phyloP scores from a whole-genome alignment of 768 basidiomycete species.

The Amanita rubescens region DNA sequence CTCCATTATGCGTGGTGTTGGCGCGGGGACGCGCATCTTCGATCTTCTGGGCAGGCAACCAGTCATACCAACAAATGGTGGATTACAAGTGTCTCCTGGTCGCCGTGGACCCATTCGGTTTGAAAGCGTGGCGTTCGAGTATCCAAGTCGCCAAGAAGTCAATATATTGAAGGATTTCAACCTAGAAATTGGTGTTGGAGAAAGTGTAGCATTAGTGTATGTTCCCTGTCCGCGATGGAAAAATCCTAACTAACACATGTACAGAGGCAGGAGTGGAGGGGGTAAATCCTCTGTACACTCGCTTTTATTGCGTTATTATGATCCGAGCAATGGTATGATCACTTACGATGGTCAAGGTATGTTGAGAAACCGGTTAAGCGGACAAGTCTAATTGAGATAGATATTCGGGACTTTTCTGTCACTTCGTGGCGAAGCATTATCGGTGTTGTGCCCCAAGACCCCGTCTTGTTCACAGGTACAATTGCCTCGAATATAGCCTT shows the following conservation, averaged over 20 bases:
- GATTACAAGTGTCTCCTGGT: constrained; percentile 45
- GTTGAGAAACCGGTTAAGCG: constrained; percentile 10
- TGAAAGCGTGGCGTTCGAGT: constrained; percentile 80
- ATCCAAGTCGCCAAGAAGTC: constrained; percentile 78
- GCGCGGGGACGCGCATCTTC: constrained; percentile 90
- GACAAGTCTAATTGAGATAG: constrained; percentile 25
- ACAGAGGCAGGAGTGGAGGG: constrained; percentile 84
- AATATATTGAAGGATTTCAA: constrained; percentile 79
- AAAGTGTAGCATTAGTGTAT: constrained; percentile 88
- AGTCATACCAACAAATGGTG: constrained; percentile 58
- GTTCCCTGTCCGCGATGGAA: constrained; percentile 22
- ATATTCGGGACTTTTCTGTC: constrained; percentile 81
- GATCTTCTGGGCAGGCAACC: constrained; percentile 82
- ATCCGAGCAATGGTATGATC: constrained; percentile 75
- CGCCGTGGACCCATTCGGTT: constrained; percentile 71
- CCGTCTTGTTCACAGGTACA: constrained; percentile 85
- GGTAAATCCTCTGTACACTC: constrained; percentile 93
- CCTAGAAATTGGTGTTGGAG: constrained; percentile 73
- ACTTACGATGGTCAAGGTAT: constrained; percentile 82
- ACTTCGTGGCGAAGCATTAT: constrained; percentile 85
- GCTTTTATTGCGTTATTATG: constrained; percentile 82
- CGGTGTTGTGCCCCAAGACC: constrained; percentile 94
- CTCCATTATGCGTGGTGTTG: constrained; percentile 95
- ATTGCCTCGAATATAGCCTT: constrained; percentile 95
- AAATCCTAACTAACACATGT: constrained; percentile 1